Evolutionary conservation across 169 alveolate species (phyloP), one percentile per base, ranked within the genome.

Genomic region (Amoebophrya sp.): DNA sequence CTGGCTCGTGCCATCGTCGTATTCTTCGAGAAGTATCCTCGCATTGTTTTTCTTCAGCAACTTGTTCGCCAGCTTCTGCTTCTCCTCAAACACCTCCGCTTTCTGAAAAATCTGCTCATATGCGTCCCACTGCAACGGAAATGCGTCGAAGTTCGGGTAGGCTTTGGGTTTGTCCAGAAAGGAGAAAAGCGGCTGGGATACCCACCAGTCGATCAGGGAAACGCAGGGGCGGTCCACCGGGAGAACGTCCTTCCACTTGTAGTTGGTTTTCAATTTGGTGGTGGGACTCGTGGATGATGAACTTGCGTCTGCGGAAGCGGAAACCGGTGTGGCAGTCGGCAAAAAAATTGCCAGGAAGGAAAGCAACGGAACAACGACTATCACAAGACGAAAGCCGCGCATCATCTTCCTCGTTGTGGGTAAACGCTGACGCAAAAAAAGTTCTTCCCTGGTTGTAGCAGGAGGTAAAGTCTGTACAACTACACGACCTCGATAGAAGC

Each of bases 91-190:
- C 29, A 18, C 38, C 83, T 25, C 10, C 38, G 83, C 29, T 2
- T 25, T 2, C 83, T 66, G 7, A 3, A 7, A 25, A 66, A 66
- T 66, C 29, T 66, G 7, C 32, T 66, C 32, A 25, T 66, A 66
- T 0, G 83, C 35, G 35, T 18, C 83, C 83, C 83, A 66, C 18
- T 66, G 83, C 83, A 66, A 7, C 10, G 83, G 83, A 66, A 66
- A 66, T 3, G 83, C 83, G 83, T 66, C 83, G 83, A 66, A 66
- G 35, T 66, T 66, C 83, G 83, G 83, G 35, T 66, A 66, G 32
- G 83, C 35, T 25, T 66, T 18, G 32, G 83, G 83, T 25, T 66
- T 66, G 83, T 66, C 83, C 38, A 66, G 83, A 66, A 25, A 66
- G 35, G 83, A 66, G 32, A 66, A 66, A 7, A 66, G 83, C 35